A percentile compares a stretch with the other conserved stretches of the same genome.
phyloP scores from a whole-genome alignment of 2,329 filamentous ascomycete species.

The Hymenoscyphus repandus region DNA sequence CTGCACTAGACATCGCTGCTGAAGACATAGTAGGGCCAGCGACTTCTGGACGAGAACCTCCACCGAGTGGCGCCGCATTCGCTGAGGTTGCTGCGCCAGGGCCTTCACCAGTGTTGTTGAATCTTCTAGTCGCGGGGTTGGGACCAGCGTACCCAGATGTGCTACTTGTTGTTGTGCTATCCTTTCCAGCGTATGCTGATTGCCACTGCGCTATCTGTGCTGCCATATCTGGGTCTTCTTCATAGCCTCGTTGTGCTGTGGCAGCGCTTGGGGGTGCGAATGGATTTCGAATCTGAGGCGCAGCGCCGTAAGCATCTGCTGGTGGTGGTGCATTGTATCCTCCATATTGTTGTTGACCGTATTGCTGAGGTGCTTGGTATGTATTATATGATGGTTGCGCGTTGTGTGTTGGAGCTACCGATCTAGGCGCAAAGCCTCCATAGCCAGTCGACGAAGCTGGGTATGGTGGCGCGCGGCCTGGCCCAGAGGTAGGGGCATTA shows the following conservation, averaged over 20 bases:
- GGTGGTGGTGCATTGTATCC: slow-evolving; percentile 19
- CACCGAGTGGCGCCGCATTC: slow-evolving; percentile 39
- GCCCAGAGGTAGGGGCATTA: slow-evolving; percentile 22
- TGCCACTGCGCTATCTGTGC: slow-evolving; percentile 95
- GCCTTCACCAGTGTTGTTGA: slow-evolving; percentile 36
- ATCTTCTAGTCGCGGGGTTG: slow-evolving; percentile 21
- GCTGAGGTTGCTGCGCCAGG: slow-evolving; percentile 40
- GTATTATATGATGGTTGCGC: slow-evolving; percentile 25
- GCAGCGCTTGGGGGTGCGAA: slow-evolving; percentile 56
- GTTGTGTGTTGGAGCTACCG: slow-evolving; percentile 42
- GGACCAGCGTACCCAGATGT: slow-evolving; percentile 26
- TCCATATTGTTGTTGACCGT: slow-evolving; percentile 13
- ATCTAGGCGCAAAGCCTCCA: slow-evolving; percentile 54
- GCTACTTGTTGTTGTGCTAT: slow-evolving; percentile 37
- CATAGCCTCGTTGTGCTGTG: slow-evolving; percentile 34
- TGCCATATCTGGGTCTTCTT: slow-evolving; percentile 74
- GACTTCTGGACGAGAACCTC: slow-evolving; percentile 8
- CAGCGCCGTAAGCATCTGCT: slow-evolving; percentile 40
- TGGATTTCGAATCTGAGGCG: slow-evolving; percentile 73
- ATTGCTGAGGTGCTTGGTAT: slow-evolving; percentile 28
- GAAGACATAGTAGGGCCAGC: slow-evolving; percentile 70
- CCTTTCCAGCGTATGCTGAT: slow-evolving; percentile 72
- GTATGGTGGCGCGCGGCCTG: slow-evolving; percentile 3
- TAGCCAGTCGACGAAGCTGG: slow-evolving; percentile 33
- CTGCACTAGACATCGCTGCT: slow-evolving; percentile 49